Evolutionary conservation across 2,329 filamentous ascomycete species (phyloP), one percentile per base, ranked within the genome.

Genomic region (Fusarium anthophilum): DNA sequence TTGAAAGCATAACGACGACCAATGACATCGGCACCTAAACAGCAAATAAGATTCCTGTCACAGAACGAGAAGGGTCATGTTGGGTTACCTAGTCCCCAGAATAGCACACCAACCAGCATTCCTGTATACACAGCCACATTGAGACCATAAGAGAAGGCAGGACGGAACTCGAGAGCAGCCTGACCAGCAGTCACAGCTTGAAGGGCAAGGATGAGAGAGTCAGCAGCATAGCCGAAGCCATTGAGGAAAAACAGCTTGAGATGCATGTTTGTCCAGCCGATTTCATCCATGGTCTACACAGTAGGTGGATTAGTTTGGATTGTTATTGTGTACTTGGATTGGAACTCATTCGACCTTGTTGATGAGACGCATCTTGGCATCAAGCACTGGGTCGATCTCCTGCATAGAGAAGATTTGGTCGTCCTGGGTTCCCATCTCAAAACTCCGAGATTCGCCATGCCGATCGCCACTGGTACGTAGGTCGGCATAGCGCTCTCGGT

Each of bases 161-260:
- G 55, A 2, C 24, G 28, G 3, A 57, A 57, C 39, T 57, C 55
- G 5, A 57, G 55, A 37, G 39, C 39, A 47, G 55, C 39, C 24
- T 57, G 55, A 8, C 39, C 6, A 6, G 55, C 39, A 26, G 55
- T 57, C 20, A 57, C 55, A 47, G 55, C 55, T 10, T 57, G 55
- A 12, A 57, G 55, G 2, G 55, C 55, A 26, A 47, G 55, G 5
- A 57, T 57, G 7, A 57, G 39, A 22, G 55, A 57, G 13, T 57
- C 55, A 37, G 55, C 55, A 15, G 55, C 55, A 5, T 57, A 57
- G 11, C 55, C 55, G 18, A 57, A 57, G 5, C 55, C 55, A 17
- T 57, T 57, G 5, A 53, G 57, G 13, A 53, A 60, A 26, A 60
- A 53, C 4, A 60, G 22, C 26, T 60, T 60, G 9, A 60, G 44